phyloP scores from a whole-genome alignment of 2,329 filamentous ascomycete species.

The Ceratocystis ficicola region DNA sequence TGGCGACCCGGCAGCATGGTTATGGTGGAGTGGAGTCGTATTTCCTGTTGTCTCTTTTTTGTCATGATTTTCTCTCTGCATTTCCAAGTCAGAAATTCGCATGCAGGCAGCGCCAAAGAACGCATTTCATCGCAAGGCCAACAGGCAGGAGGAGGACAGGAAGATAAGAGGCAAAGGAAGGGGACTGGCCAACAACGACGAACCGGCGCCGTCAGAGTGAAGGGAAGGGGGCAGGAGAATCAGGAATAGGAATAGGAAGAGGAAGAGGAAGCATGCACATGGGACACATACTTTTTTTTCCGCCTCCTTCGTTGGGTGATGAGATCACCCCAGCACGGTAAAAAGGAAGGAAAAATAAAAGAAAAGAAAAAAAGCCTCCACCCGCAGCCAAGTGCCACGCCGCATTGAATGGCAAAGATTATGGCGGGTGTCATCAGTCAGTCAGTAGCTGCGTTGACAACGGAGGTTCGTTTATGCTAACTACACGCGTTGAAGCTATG shows the following conservation, averaged over 20 bases:
- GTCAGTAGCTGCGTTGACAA: neutral
- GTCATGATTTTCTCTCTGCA: neutral
- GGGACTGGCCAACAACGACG: too few relatives aligned
- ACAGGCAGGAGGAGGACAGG: neutral
- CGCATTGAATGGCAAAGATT: neutral
- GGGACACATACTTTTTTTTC: neutral
- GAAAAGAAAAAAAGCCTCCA: neutral
- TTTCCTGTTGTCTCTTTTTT: conserved; percentile 5
- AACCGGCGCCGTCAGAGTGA: too few relatives aligned
- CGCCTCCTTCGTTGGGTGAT: neutral
- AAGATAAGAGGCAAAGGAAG: neutral
- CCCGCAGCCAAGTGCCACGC: neutral
- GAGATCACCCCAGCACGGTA: neutral
- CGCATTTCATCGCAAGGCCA: neutral
- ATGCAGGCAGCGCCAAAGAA: neutral
- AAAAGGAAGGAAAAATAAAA: neutral
- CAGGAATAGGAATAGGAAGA: neutral
- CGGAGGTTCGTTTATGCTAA: neutral
- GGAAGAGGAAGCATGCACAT: neutral
- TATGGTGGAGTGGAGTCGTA: conserved; percentile 1
- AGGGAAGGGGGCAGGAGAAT: neutral
- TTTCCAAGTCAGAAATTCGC: neutral
- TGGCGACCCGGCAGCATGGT: neutral
- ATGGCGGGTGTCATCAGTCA: neutral
- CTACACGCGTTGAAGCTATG: neutral